Base-by-base conservation (phyloP, 306 rosid genomes). In the Cucumis hystrix region DNA sequence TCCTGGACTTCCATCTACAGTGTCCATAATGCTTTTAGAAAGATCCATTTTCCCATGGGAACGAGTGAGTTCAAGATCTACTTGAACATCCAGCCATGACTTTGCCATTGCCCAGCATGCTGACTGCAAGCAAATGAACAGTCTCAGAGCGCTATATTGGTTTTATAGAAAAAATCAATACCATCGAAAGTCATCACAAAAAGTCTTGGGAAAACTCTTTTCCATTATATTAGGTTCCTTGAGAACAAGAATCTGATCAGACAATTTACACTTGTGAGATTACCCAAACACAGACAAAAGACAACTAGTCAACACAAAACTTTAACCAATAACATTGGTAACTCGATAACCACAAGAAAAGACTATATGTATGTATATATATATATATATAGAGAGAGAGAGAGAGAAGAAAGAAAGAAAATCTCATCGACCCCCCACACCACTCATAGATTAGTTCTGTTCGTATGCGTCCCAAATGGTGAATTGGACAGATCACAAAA, bases 101-200 rank as follows among this genome's bases (percentile, higher is more conserved):
- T 89, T 92, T 49, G 97, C 89, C 92, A 92, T 87, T 71, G 97
- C 97, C 99, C 99, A 95, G 92, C 97, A 95, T 33, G 99, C 99
- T 75, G 99, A 90, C 99, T 95, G 90, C 83, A 87, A 54, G 75
- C 30, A 20, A 67, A 75, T 72, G 72, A 76, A 18, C 68, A 55
- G 78, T 30, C 40, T 23, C 37, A 49, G 41, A 41, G 60, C 21
- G 8, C 16, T 67, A 30, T 17, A 55, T 18, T 4, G 13, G 5
- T 33, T 21, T 12, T 54, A 28, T 13, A 57, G 23, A 52, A 39
- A 18, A 78, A 51, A 80, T 66, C 20, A 37, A 71, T 76, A 79
- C 8, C 7, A 70, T 47, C 40, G 7, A 70, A 70, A 8, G 40
- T 30, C 21, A 23, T 47, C 40, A 70, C 20, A 70, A 81, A 82